A percentile compares a stretch with the other conserved stretches of the same genome.
These are phyloP conservation scores for Balamuthia mandrillaris DNA, from an alignment of 208 protist genomes.

Conservation along the genomic window DNA sequence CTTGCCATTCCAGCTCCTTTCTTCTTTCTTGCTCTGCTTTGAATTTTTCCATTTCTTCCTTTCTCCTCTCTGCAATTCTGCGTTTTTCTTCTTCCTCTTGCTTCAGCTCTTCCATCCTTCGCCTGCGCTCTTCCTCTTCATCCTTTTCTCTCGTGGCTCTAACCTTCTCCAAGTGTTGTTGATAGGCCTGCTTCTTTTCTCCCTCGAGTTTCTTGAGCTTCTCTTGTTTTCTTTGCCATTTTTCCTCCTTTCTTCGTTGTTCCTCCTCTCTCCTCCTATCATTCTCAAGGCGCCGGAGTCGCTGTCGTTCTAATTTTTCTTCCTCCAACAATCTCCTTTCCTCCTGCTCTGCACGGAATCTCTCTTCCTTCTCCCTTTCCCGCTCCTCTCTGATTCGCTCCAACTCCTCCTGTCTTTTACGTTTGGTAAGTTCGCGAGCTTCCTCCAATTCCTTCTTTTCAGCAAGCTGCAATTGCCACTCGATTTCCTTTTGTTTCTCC, in stretches of 20 bases:
- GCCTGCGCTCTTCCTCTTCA: neutral
- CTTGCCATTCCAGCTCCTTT: neutral
- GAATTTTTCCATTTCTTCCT: neutral
- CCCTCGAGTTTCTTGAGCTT: neutral
- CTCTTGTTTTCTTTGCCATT: too few relatives aligned
- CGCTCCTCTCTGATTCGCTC: too few relatives aligned
- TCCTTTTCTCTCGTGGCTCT: neutral
- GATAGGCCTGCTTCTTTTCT: neutral
- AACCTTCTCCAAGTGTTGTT: neutral
- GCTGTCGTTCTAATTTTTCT: too few relatives aligned
- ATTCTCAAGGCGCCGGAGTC: too few relatives aligned
- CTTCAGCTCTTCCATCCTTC: constrained; percentile 24
- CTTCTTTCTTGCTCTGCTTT: neutral
- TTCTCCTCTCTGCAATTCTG: neutral
- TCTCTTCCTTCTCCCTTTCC: neutral
- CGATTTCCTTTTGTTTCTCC: too few relatives aligned
- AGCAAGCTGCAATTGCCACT: too few relatives aligned
- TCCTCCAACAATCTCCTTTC: neutral
- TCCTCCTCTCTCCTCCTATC: too few relatives aligned
- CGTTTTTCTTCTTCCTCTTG: neutral
- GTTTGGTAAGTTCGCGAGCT: too few relatives aligned
- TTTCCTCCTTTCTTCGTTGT: too few relatives aligned
- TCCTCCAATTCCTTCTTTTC: too few relatives aligned
- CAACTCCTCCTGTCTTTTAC: too few relatives aligned
- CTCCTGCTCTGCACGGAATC: neutral